These are phyloP conservation scores for Leptosphaerulina australis DNA, from an alignment of 2,329 filamentous ascomycete genomes.

Conservation along the genomic window DNA sequence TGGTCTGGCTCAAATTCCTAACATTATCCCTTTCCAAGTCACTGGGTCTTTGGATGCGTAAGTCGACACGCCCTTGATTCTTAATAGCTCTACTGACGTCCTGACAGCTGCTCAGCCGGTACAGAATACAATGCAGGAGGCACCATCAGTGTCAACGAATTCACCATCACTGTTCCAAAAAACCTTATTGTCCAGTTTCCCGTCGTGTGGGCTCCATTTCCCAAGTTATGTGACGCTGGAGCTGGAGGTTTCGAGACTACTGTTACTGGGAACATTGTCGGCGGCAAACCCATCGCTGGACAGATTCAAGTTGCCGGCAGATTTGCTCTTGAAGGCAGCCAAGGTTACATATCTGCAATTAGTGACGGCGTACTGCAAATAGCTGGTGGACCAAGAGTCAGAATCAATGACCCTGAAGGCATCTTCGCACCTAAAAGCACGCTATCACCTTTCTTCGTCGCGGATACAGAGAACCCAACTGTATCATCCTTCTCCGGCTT, in stretches of 20 bases:
- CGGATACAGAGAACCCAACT: slow-evolving; percentile 57
- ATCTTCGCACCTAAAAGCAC: slow-evolving; percentile 45
- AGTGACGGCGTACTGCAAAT: slow-evolving; percentile 49
- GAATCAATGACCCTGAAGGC: slow-evolving; percentile 56
- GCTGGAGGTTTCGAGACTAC: slow-evolving; percentile 34
- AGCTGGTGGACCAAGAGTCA: slow-evolving; percentile 45
- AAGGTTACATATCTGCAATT: slow-evolving; percentile 47
- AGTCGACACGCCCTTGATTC: neutral
- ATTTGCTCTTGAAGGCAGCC: slow-evolving; percentile 45
- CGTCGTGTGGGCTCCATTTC: slow-evolving; percentile 53
- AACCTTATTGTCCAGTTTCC: slow-evolving; percentile 59
- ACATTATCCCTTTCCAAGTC: slow-evolving; percentile 34
- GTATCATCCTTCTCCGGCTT: slow-evolving; percentile 58
- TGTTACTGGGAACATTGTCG: slow-evolving; percentile 50
- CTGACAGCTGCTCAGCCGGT: slow-evolving; percentile 27
- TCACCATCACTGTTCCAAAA: slow-evolving; percentile 55
- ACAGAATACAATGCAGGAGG: slow-evolving; percentile 55
- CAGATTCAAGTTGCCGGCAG: slow-evolving; percentile 48
- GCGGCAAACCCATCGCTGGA: slow-evolving; percentile 47
- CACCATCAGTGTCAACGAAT: slow-evolving; percentile 54
- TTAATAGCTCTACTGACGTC: slow-evolving; percentile 1
- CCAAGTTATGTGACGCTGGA: slow-evolving; percentile 34
- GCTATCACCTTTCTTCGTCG: slow-evolving; percentile 51
- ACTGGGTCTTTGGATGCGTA: slow-evolving; percentile 40
- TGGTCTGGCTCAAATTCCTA: slow-evolving; percentile 29